phyloP scores from a whole-genome alignment of 805 yeast species.

The Suhomyces pyralidae region DNA sequence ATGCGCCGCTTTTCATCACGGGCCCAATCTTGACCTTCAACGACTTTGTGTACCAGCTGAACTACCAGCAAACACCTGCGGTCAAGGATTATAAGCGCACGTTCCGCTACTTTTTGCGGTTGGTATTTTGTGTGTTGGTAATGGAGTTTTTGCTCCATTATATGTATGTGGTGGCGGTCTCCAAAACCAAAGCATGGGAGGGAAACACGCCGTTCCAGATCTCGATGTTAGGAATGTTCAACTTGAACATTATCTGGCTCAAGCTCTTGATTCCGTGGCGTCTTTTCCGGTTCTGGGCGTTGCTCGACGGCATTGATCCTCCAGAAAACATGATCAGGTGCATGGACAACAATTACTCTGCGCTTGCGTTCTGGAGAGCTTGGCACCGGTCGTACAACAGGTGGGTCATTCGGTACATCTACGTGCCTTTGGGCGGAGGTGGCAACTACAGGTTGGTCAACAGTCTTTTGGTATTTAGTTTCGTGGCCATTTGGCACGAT shows the following conservation, averaged over 20 bases:
- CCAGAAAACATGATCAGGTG: constrained; percentile 98
- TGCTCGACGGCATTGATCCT: constrained; percentile 90
- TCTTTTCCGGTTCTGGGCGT: constrained; percentile 86
- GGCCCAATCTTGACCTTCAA: constrained; percentile 95
- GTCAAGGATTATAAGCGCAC: constrained; percentile 51
- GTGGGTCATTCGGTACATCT: constrained; percentile 86
- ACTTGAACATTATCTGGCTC: constrained; percentile 88
- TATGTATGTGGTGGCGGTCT: constrained; percentile 90
- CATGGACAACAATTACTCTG: constrained; percentile 90
- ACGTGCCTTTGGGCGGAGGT: constrained; percentile 87
- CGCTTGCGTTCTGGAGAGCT: constrained; percentile 96
- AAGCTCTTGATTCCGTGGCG: constrained; percentile 95
- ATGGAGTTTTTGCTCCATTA: constrained; percentile 90
- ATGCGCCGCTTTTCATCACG: constrained; percentile 88
- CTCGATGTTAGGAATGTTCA: constrained; percentile 91
- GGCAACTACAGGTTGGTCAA: constrained; percentile 66
- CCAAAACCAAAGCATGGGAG: constrained; percentile 85
- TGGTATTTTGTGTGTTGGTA: constrained; percentile 67
- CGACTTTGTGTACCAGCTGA: constrained; percentile 78
- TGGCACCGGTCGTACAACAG: constrained; percentile 95
- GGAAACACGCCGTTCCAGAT: constrained; percentile 89
- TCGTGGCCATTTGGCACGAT: constrained; percentile 98
- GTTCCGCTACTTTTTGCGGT: constrained; percentile 60
- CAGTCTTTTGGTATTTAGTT: constrained; percentile 81
- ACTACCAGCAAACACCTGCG: constrained; percentile 52